phyloP scores from a whole-genome alignment of 768 basidiomycete genomes.

The Xerocomellus intermedius region DNA sequence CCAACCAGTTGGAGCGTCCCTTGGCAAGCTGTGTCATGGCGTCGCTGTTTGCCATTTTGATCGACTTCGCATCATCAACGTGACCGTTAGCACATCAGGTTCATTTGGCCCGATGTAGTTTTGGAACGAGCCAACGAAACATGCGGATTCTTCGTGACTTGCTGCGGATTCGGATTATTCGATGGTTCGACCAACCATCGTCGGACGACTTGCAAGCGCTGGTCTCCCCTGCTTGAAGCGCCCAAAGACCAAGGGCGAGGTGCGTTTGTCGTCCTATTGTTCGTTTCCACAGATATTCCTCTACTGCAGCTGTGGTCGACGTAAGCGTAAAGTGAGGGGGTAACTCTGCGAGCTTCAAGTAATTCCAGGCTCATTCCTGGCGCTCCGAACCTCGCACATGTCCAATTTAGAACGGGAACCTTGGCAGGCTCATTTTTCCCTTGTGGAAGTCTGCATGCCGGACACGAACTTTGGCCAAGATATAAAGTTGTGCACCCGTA shows the following conservation, averaged over 20 bases:
- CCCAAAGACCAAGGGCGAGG: background rate
- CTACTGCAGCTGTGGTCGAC: background rate
- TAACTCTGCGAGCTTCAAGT: background rate
- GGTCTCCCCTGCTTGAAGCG: background rate
- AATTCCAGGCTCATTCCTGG: background rate
- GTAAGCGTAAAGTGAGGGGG: background rate
- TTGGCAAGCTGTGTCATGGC: constrained; percentile 23
- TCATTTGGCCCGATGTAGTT: background rate
- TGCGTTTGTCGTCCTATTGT: background rate
- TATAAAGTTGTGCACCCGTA: background rate
- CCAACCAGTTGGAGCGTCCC: constrained; percentile 11
- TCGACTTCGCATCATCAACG: background rate
- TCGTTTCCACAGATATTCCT: background rate
- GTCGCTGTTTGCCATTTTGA: background rate
- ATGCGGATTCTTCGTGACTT: constrained; percentile 1
- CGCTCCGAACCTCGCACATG: background rate
- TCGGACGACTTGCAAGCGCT: background rate
- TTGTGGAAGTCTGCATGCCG: background rate
- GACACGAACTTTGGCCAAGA: background rate
- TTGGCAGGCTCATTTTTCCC: background rate
- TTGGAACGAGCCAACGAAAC: background rate
- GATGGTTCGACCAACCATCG: background rate
- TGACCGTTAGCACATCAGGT: background rate
- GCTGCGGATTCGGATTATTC: background rate
- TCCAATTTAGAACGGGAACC: background rate